Evolutionary conservation across 352 stramenopile genomes (phyloP).

Genomic region (Globisporangium barbulae): DNA sequence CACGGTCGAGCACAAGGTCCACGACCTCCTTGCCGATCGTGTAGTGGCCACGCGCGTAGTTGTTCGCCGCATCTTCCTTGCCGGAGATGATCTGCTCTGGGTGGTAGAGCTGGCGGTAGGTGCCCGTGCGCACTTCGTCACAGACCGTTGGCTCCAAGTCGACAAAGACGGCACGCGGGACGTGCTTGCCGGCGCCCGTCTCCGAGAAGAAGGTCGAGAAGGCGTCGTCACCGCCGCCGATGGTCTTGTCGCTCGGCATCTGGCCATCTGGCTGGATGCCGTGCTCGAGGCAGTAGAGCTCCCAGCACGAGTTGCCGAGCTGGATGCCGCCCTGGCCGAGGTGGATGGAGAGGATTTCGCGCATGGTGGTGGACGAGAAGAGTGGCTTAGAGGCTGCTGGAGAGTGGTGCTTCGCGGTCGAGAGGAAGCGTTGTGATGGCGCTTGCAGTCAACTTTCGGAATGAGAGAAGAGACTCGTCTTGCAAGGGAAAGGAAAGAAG

Average conservation of each 20-base stretch:
- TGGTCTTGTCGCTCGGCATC: constrained; percentile 92
- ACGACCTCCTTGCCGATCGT: constrained; percentile 98
- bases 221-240: constrained; percentile 92
- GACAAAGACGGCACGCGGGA: constrained; percentile 96
- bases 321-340: constrained; percentile 90
- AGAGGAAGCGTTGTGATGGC: constrained; percentile 17
- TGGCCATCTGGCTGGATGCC: constrained; percentile 91
- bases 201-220: constrained; percentile 98
- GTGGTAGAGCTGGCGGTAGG: constrained; percentile 97
- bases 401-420: background rate
- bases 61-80: constrained; percentile 95
- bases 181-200: constrained; percentile 94
- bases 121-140: constrained; percentile 95
- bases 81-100: constrained; percentile 98
- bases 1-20: constrained; percentile 97
- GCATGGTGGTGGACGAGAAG: constrained; percentile 28
- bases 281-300: constrained; percentile 83
- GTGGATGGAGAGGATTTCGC: constrained; percentile 83
- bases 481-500: constrained; percentile 3
- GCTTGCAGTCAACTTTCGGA: constrained; percentile 18
- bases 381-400: background rate
- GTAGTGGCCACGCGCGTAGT: constrained; percentile 96
- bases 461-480: constrained; percentile 1
- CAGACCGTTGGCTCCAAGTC: constrained; percentile 97
- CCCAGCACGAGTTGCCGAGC: constrained; percentile 83